phyloP scores from a whole-genome alignment of 2,329 filamentous ascomycete genomes.

The Colletotrichum caudatum region DNA sequence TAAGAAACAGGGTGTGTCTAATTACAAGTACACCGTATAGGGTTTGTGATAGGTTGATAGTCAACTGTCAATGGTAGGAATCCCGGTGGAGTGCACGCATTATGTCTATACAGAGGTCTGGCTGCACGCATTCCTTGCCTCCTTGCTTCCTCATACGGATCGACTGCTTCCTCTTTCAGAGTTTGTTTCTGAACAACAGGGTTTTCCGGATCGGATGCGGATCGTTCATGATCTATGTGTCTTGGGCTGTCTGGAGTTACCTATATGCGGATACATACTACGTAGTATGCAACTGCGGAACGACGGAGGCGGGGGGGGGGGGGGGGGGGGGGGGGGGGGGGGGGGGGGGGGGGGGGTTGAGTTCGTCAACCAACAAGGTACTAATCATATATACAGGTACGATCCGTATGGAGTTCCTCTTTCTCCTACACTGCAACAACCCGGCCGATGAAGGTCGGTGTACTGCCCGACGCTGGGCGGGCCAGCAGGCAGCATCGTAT shows the following conservation, averaged over 20 bases:
- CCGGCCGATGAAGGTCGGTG: slow-evolving; percentile 21
- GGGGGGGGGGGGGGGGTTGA: slow-evolving; percentile 1
- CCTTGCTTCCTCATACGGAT: slow-evolving; percentile 15
- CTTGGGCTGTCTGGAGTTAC: neutral
- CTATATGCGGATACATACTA: neutral
- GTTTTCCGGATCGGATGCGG: slow-evolving; percentile 31
- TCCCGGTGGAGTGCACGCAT: neutral
- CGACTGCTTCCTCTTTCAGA: slow-evolving; percentile 26
- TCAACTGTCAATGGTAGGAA: too few relatives aligned
- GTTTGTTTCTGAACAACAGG: slow-evolving; percentile 39
- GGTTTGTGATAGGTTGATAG: too few relatives aligned
- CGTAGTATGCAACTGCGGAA: slow-evolving; percentile 18
- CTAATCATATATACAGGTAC: too few relatives aligned
- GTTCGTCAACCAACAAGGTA: slow-evolving; percentile 9
- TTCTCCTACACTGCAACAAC: neutral
- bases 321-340: neutral
- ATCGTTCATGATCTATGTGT: slow-evolving; percentile 15
- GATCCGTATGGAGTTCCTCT: too few relatives aligned
- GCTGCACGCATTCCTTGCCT: neutral
- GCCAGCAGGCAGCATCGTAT: neutral
- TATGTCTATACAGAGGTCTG: neutral
- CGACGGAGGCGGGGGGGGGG: slow-evolving; percentile 14
- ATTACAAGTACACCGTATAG: too few relatives aligned
- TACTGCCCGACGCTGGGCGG: slow-evolving; percentile 16
- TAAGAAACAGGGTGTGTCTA: too few relatives aligned